A percentile compares a stretch with the other conserved stretches of the same genome.
These are phyloP conservation scores for Aureobasidium subglaciale DNA, from an alignment of 2,329 filamentous ascomycete genomes.

Conservation along the genomic window DNA sequence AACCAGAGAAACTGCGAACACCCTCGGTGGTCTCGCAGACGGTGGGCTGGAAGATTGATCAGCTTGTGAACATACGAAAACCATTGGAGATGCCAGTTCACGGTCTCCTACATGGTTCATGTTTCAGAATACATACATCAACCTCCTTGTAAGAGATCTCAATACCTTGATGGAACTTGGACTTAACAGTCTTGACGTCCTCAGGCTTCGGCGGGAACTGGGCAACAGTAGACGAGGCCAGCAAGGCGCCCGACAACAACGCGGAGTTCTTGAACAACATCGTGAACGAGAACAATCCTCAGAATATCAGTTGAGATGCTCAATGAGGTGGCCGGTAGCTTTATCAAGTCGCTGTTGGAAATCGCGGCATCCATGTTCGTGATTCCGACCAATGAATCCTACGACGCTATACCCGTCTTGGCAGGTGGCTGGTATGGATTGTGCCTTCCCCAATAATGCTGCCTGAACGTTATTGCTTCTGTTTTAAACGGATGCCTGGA, in stretches of 20 bases:
- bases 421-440: constrained; percentile 2
- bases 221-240: constrained; percentile 16
- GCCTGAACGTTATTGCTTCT: not conserved
- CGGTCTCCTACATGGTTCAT: not conserved
- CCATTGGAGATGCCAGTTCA: not conserved
- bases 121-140: constrained; percentile 2
- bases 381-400: not conserved
- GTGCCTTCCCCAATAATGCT: not conserved
- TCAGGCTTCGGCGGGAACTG: constrained; percentile 36
- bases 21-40: constrained; percentile 45
- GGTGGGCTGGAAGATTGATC: constrained; percentile 16
- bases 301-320: not conserved
- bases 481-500: not conserved
- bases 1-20: constrained; percentile 37
- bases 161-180: constrained; percentile 37
- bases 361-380: not conserved
- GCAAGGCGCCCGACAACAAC: not conserved
- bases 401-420: constrained; percentile 4
- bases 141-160: constrained; percentile 43
- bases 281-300: no score
- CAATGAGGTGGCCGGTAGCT: not conserved
- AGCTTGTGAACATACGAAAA: not conserved
- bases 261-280: not conserved
- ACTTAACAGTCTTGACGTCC: constrained; percentile 35
- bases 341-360: not conserved